Conservation (phyloP, 2,329 filamentous ascomycete genomes). For the Xylariaceae sp. region DNA sequence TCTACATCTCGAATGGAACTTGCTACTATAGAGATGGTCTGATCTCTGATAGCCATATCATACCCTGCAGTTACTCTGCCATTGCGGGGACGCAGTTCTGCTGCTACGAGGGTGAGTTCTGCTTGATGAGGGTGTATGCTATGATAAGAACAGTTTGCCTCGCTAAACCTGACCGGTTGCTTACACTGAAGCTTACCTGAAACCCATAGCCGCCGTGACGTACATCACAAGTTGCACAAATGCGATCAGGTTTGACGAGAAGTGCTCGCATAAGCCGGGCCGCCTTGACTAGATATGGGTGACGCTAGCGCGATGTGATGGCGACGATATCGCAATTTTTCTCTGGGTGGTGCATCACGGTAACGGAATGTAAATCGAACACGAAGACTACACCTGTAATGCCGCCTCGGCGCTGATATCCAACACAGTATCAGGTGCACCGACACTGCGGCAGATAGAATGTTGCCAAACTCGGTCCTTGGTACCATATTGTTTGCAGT, state of each 20-base stretch:
- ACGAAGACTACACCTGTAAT: conserved; percentile 25
- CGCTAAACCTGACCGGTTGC: not conserved
- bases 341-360: conserved; percentile 22
- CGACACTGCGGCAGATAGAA: conserved; percentile 20
- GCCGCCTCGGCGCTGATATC: conserved; percentile 19
- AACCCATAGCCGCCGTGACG: conserved; percentile 22
- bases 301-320: conserved; percentile 24
- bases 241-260: conserved; percentile 19
- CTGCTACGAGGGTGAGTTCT: conserved; percentile 24
- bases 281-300: conserved; percentile 25
- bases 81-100: conserved; percentile 22
- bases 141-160: conserved; percentile 22
- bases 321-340: conserved; percentile 22
- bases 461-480: conserved; percentile 21
- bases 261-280: conserved; percentile 23
- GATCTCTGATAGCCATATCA: conserved; percentile 21
- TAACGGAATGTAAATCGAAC: conserved; percentile 17
- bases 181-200: conserved; percentile 2
- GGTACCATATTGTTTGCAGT: conserved; percentile 26
- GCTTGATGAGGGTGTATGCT: conserved; percentile 21
- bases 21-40: conserved; percentile 24
- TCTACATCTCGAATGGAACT: conserved; percentile 23
- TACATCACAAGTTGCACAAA: conserved; percentile 26
- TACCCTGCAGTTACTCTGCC: conserved; percentile 23
- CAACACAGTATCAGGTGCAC: conserved; percentile 20